Evolutionary conservation across 2,329 filamentous ascomycete genomes (phyloP).

Genomic region (Diaporthe eres): DNA sequence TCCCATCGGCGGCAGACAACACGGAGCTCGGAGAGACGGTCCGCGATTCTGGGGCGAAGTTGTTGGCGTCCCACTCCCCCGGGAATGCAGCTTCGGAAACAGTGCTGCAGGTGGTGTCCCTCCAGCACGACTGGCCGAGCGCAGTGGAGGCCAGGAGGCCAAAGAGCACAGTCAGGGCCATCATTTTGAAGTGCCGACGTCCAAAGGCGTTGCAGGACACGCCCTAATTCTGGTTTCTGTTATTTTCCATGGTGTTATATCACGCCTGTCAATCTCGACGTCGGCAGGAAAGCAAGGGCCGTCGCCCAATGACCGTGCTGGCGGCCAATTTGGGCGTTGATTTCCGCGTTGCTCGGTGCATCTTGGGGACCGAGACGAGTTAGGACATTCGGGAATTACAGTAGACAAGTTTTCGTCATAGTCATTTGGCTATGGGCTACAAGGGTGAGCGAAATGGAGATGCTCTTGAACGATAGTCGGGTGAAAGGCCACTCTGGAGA

Average conservation of each 20-base stretch:
- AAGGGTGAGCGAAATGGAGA: not conserved
- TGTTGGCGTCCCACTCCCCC: slow-evolving; percentile 71
- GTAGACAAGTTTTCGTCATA: not conserved
- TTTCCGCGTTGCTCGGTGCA: slow-evolving; percentile 36
- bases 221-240: not conserved
- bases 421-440: not conserved
- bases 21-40: slow-evolving; percentile 62
- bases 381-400: slow-evolving; percentile 27
- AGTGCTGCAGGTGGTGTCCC: slow-evolving; percentile 66
- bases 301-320: slow-evolving; percentile 24
- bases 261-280: not conserved
- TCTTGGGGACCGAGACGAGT: slow-evolving; percentile 37
- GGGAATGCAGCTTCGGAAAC: slow-evolving; percentile 65
- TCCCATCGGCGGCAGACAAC: slow-evolving; percentile 53
- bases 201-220: not conserved
- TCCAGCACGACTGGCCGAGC: slow-evolving; percentile 62
- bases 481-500: not conserved
- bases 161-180: slow-evolving; percentile 20
- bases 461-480: not conserved
- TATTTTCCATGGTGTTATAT: not conserved
- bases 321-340: slow-evolving; percentile 6
- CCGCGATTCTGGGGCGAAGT: slow-evolving; percentile 67
- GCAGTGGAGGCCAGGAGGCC: slow-evolving; percentile 49
- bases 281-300: not conserved
- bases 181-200: slow-evolving; percentile 19